Conservation (phyloP, 805 yeast species). For the Metschnikowia sp. region DNA sequence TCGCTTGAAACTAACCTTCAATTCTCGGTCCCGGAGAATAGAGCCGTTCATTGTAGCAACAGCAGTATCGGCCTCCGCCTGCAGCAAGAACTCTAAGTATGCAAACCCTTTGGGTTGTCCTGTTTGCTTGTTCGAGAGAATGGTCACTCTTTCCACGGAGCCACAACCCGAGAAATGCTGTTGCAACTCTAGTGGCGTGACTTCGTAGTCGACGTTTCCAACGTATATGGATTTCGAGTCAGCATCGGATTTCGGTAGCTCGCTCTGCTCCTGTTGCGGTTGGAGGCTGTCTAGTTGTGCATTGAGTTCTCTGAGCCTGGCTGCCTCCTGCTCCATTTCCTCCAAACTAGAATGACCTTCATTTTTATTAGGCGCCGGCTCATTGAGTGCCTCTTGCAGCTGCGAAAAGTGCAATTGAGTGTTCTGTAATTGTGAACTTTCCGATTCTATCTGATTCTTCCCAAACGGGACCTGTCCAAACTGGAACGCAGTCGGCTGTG, state of each 20-base stretch:
- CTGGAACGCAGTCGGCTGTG: not conserved
- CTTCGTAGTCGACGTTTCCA: conserved; percentile 78
- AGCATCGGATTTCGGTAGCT: conserved; percentile 37
- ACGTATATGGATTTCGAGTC: conserved; percentile 77
- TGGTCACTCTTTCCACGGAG: conserved; percentile 74
- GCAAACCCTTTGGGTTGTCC: conserved; percentile 89
- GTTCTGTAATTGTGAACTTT: not conserved
- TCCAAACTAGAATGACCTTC: conserved; percentile 26
- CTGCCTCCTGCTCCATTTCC: conserved; percentile 63
- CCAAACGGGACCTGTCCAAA: not conserved
- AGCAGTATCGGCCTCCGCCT: conserved; percentile 62
- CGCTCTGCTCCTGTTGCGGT: conserved; percentile 30
- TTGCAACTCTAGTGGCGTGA: conserved; percentile 78
- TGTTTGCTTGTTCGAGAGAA: conserved; percentile 64
- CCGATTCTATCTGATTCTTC: not conserved
- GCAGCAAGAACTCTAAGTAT: conserved; percentile 76
- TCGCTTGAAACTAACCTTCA: conserved; percentile 74
- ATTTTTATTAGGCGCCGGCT: not conserved
- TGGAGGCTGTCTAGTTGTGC: conserved; percentile 20
- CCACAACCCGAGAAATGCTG: conserved; percentile 70
- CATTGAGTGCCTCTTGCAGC: not conserved
- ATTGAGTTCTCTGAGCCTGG: conserved; percentile 57
- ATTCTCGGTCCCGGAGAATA: conserved; percentile 61
- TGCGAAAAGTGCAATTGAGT: not conserved
- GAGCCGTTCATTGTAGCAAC: conserved; percentile 59